These are phyloP conservation scores for Suhomyces kunorum DNA, from an alignment of 1,139 yeast species.

Conservation along the genomic window DNA sequence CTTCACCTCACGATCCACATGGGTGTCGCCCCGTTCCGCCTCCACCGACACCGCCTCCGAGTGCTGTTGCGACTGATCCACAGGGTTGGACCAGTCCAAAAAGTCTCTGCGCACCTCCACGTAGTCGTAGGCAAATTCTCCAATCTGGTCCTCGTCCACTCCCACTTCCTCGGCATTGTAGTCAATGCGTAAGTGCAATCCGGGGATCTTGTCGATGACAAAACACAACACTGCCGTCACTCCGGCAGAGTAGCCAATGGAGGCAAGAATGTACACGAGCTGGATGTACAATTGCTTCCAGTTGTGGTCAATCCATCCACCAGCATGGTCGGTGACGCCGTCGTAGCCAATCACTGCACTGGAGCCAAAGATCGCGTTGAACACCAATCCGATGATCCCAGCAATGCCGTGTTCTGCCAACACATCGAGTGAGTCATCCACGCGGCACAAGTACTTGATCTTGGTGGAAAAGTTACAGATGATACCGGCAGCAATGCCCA, in stretches of 20 bases:
- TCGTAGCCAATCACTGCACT: slow-evolving; percentile 89
- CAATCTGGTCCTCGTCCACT: slow-evolving; percentile 95
- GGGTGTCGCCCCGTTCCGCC: slow-evolving; percentile 5
- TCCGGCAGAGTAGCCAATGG: slow-evolving; percentile 71
- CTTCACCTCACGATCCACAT: slow-evolving; percentile 8
- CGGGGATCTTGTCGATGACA: slow-evolving; percentile 77
- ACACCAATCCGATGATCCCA: slow-evolving; percentile 83
- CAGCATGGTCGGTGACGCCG: slow-evolving; percentile 74
- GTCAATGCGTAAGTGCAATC: slow-evolving; percentile 73
- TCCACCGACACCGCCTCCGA: slow-evolving; percentile 10
- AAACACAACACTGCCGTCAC: slow-evolving; percentile 79
- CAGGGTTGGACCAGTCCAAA: slow-evolving; percentile 58
- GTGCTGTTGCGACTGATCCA: slow-evolving; percentile 12
- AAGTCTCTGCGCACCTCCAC: slow-evolving; percentile 96
- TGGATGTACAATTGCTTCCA: slow-evolving; percentile 91
- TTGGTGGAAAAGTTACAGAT: slow-evolving; percentile 91
- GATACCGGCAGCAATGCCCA: slow-evolving; percentile 79
- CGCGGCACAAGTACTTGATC: slow-evolving; percentile 74
- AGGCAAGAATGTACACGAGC: slow-evolving; percentile 77
- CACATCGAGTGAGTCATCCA: slow-evolving; percentile 93
- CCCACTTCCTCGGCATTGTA: slow-evolving; percentile 88
- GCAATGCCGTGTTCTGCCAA: slow-evolving; percentile 98
- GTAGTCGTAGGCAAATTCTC: slow-evolving; percentile 97
- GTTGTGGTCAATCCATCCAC: slow-evolving; percentile 92
- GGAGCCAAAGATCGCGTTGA: slow-evolving; percentile 86